phyloP scores from a whole-genome alignment of 1,284 basidiomycete species.

The Microbotryum scabiosae region DNA sequence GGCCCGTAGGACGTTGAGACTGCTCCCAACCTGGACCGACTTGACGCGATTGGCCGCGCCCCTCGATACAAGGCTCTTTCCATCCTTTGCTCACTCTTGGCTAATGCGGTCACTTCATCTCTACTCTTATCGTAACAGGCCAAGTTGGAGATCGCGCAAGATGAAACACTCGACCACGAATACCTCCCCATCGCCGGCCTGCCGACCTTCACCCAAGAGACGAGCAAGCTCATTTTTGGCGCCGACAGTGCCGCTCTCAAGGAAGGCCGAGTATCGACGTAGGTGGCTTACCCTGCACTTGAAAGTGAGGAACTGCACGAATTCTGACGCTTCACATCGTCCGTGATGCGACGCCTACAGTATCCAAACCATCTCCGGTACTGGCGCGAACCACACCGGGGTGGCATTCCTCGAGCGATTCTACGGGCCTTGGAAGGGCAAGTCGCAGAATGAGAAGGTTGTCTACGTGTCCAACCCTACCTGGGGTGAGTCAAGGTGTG shows the following conservation, averaged over 20 bases:
- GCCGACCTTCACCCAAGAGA: conserved; percentile 66
- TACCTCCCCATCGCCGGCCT: conserved; percentile 88
- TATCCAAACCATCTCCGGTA: conserved; percentile 89
- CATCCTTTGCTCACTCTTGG: too few relatives aligned
- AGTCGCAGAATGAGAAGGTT: conserved; percentile 45
- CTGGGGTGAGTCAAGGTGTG: conserved; percentile 60
- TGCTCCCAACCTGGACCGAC: too few relatives aligned
- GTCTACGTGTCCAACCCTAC: conserved; percentile 83
- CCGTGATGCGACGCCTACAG: conserved; percentile 40
- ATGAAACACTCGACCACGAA: conserved; percentile 70
- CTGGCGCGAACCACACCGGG: conserved; percentile 89
- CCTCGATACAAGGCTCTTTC: too few relatives aligned
- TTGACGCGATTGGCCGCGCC: too few relatives aligned
- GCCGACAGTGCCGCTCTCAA: conserved; percentile 60
- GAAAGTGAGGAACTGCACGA: neutral
- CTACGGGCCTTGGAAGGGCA: conserved; percentile 59
- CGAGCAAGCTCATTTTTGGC: conserved; percentile 75
- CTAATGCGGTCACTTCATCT: too few relatives aligned
- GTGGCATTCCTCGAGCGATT: conserved; percentile 79
- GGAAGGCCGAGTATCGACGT: conserved; percentile 55
- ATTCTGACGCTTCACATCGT: neutral
- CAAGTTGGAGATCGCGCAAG: conserved; percentile 59
- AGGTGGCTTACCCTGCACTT: conserved; percentile 10
- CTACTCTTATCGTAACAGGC: conserved; percentile 49
- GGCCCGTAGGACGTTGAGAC: too few relatives aligned